Evolutionary conservation across 176 grass and related monocot genomes (phyloP), one percentile per base, ranked within the genome.

Genomic region (Microstegium vimineum): DNA sequence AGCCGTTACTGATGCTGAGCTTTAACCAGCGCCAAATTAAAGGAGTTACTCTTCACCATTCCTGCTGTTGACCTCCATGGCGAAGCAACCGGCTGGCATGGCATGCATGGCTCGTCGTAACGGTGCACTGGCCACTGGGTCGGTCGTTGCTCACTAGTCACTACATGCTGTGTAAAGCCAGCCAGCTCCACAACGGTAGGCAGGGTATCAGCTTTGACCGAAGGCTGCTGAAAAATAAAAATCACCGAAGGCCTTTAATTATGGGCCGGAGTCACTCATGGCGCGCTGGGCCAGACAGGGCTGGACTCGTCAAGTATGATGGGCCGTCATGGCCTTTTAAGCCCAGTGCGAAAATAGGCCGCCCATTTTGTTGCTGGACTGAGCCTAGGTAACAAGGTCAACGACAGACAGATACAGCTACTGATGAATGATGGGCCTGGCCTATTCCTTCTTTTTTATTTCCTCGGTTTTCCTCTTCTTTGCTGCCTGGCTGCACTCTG

Each of bases 1-100:
- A 57, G 76, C 68, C 61, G 83, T 85, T 85, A 36, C 57, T 40
- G 66, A 38, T 41, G 43, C 13, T 80, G 73, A 75, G 73, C 49
- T 75, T 86, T 86, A 10, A 28, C 13, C 10, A 51, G 60, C 26
- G 60, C 59, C 28, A n/a, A n/a, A n/a, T n/a, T n/a, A 10, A 2
- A 10, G 43, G 62, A 80, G 78, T 80, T 69, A 80, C 60, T 30
- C 25, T 30, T 2, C 63, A 5, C 32, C 64, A 38, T 68, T 80
- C 59, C 1, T 17, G n/a, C n/a, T n/a, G n/a, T 59, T 59, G 1
- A 8, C 45, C 71, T 34, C 71, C 18, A 25, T 15, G 62, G 6
- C 28, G 72, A 74, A 13, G 27, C 43, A 46, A 78, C 18, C 20
- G 18, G 28, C 45, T 68, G 63, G 62, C 12, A 34, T 8, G 8